Base-by-base conservation (phyloP, 2,329 filamentous ascomycete species). In the Clarireedia paspali region DNA sequence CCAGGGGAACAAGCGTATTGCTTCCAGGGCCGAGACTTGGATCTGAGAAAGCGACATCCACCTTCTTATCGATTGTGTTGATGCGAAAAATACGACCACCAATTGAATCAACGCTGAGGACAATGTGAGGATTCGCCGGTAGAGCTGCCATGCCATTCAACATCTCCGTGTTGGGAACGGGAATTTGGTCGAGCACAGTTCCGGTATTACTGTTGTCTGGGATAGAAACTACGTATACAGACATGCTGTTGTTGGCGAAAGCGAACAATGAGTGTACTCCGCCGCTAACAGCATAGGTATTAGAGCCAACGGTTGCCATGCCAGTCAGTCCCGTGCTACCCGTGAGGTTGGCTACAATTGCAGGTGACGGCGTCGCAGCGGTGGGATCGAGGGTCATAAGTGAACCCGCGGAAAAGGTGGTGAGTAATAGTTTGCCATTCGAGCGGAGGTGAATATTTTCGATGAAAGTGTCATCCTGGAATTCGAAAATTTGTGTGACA, bases 1-100 rank as follows among this genome's bases (percentile, higher is more conserved):
- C 66, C 5, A 66, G 55, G 10, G 42, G 42, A n/a, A 45, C 10
- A 5, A 17, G 15, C 10, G 42, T 7, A 12, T 45, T 45, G 42
- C 5, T 45, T 45, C 27, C 27, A 6, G 42, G 12, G 10, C 15
- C 42, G 20, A 45, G 20, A 17, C 10, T 12, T 6, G 42, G 42
- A 26, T 45, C 42, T 12, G 42, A 45, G 12, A 45, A 45, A 17
- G 42, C 42, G 20, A 45, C 12, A 45, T 45, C 42, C 10, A 45
- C n/a, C 2, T 20, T 24, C 10, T 24, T n/a, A 17, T 6, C 24
- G 20, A 20, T n/a, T 7, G 42, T 45, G 9, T 45, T 45, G 17
- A 24, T 45, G 5, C 42, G 42, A 5, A 20, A 24, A 20, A 45
- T 45, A 24, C n/a, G 20, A 6, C 42, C 42, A 10, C n/a, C n/a